Evolutionary conservation across 495 filamentous ascomycete species (phyloP).

Genomic region (Neurospora sp.): DNA sequence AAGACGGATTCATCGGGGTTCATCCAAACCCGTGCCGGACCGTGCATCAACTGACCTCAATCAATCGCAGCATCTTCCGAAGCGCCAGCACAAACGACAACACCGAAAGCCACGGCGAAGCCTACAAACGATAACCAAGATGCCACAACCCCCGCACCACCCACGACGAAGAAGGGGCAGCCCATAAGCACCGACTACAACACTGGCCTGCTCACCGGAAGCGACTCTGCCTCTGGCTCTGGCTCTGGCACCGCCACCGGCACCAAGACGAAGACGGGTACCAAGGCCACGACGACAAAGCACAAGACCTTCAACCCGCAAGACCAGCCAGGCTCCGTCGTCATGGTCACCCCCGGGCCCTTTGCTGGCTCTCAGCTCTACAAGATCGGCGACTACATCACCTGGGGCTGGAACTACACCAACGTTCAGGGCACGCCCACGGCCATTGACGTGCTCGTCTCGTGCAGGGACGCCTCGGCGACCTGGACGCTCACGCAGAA

Average conservation of each 20-base stretch:
- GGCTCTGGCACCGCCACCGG: conserved; percentile 10
- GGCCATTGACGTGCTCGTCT: conserved; percentile 71
- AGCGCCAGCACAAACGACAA: neutral
- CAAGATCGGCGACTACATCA: conserved; percentile 78
- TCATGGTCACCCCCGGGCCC: conserved; percentile 66
- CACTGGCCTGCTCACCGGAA: conserved; percentile 15
- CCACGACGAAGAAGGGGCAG: neutral
- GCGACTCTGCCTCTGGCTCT: conserved; percentile 3
- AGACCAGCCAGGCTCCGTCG: conserved; percentile 59
- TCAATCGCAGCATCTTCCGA: conserved; percentile 12
- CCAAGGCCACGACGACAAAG: conserved; percentile 27
- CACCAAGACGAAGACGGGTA: conserved; percentile 12
- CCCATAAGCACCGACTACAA: conserved; percentile 10
- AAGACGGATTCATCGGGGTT: neutral
- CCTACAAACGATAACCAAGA: neutral
- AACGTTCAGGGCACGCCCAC: conserved; percentile 67
- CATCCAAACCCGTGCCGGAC: conserved; percentile 2
- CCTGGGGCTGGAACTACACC: conserved; percentile 94
- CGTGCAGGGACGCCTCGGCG: conserved; percentile 45
- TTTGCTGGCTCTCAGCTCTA: conserved; percentile 59
- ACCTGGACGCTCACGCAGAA: conserved; percentile 44
- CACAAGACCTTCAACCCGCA: conserved; percentile 48
- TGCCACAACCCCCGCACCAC: conserved; percentile 1
- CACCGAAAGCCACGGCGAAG: neutral
- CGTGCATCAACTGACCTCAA: conserved; percentile 4